phyloP scores from a whole-genome alignment of 768 basidiomycete genomes.

The Sutorius australiensis region DNA sequence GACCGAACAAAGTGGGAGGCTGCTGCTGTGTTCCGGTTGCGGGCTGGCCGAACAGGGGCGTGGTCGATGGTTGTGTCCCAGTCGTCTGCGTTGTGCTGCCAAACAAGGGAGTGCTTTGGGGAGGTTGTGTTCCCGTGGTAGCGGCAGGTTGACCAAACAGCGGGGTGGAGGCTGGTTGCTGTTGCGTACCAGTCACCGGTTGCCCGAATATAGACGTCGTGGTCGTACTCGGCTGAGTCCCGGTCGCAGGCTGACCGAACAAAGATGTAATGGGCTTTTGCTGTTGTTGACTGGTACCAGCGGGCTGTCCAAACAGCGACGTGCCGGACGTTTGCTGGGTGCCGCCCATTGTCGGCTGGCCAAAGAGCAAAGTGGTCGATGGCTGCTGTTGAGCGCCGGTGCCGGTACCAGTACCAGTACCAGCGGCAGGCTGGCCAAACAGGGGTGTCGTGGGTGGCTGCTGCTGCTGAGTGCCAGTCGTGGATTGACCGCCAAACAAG shows the following conservation, averaged over 20 bases:
- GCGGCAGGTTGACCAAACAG: conserved; percentile 38
- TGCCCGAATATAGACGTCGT: conserved; percentile 26
- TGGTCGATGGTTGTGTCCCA: conserved; percentile 11
- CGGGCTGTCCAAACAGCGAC: conserved; percentile 39
- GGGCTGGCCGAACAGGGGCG: conserved; percentile 29
- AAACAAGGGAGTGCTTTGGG: conserved; percentile 30
- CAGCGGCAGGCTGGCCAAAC: conserved; percentile 27
- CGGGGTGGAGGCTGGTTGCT: conserved; percentile 29
- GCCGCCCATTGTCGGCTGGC: conserved; percentile 24
- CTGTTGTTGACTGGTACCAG: conserved; percentile 22
- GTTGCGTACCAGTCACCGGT: conserved; percentile 32
- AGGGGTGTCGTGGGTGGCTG: conserved; percentile 12
- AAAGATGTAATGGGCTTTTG: conserved; percentile 25
- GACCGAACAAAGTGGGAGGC: conserved; percentile 35
- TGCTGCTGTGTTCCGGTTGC: conserved; percentile 34
- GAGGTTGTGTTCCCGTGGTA: conserved; percentile 19
- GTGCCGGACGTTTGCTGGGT: conserved; percentile 28
- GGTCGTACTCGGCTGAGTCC: conserved; percentile 13
- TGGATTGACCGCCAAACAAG: conserved; percentile 24
- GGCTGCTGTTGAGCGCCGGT: conserved; percentile 34
- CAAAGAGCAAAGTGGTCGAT: conserved; percentile 24
- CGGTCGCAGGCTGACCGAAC: conserved; percentile 28
- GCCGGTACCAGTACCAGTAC: conserved; percentile 4
- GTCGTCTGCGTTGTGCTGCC: conserved; percentile 14
- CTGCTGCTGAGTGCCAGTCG: conserved; percentile 15